Evolutionary conservation across 2,329 filamentous ascomycete genomes (phyloP), one percentile per base, ranked within the genome.

Genomic region (Scedosporium aurantiacum): DNA sequence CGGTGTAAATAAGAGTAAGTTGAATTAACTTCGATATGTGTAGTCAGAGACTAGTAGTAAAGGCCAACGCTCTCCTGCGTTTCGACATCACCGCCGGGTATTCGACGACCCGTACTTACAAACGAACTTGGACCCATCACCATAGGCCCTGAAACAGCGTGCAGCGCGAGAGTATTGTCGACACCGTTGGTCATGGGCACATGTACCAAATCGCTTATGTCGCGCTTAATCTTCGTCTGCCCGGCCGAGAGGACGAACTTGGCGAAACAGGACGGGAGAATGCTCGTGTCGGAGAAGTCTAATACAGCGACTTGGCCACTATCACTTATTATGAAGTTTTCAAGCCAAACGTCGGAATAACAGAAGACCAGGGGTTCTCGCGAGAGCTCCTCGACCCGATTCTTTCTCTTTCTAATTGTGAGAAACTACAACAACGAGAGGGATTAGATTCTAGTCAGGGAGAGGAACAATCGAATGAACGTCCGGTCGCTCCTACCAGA

Each of bases 281-380:
- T 60, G 58, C 66, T 67, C n/a, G 58, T 18, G 4, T 57, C 56
- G n/a, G 40, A 41, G 18, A 66, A 64, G 21, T 67, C 66, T 43
- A 66, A 52, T 5, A 64, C 63, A 5, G 25, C 41, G 6, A 66
- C 54, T 4, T 27, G 21, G 40, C 54, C 57, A 10, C 63, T 32
- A 2, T 64, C 41, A 58, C 64, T 61, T 5, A 67, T 64, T 2
- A 66, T 65, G 32, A 65, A 67, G 57, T 67, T 67, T 5, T 28
- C 64, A 10, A 57, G 60, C 45, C 54, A 63, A 21, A 64, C 2
- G 45, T 67, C 65, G 1, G 64, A 61, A 45, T 65, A 61, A 41
- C 66, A 65, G 61, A 65, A 67, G 27, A 67, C 61, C 63, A 66
- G 63, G 0, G 65, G 65, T 32, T 66, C 65, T 4, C 14, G 62